phyloP scores from a whole-genome alignment of 1,284 basidiomycete genomes.

The Austroboletus olivaceoglutinosus region DNA sequence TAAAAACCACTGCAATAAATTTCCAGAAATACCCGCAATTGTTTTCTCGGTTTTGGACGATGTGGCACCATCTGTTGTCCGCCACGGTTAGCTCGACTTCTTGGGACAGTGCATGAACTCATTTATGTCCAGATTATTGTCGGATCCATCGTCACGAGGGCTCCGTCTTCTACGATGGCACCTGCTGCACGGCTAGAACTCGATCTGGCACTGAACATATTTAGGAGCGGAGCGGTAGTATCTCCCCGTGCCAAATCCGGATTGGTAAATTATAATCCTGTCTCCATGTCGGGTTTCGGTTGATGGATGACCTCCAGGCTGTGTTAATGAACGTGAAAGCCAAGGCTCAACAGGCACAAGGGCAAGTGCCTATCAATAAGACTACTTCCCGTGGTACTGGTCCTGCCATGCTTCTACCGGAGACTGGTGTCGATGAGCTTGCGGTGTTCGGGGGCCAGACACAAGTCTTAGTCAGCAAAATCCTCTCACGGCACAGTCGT shows the following conservation, averaged over 20 bases:
- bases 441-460: conserved; percentile 67
- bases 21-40: conserved; percentile 54
- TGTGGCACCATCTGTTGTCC: conserved; percentile 57
- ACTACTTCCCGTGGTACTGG: conserved; percentile 15
- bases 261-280: conserved; percentile 37
- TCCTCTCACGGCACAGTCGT: conserved; percentile 38
- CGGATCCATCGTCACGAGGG: conserved; percentile 53
- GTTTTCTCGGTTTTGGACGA: conserved; percentile 50
- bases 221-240: conserved; percentile 46
- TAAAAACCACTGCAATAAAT: conserved; percentile 50
- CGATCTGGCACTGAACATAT: conserved; percentile 53
- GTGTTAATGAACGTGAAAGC: conserved; percentile 47
- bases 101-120: conserved; percentile 7
- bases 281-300: neutral
- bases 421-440: conserved; percentile 59
- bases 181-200: conserved; percentile 56
- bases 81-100: conserved; percentile 42
- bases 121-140: conserved; percentile 48
- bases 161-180: conserved; percentile 58
- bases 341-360: conserved; percentile 47
- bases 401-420: conserved; percentile 33
- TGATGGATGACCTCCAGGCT: conserved; percentile 33
- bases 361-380: conserved; percentile 40
- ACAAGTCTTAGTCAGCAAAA: conserved; percentile 52
- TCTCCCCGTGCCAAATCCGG: conserved; percentile 52